Percentiles rank a stretch among this genome's conserved stretches.
These are phyloP conservation scores for Ophiocordyceps robertsii DNA, from an alignment of 2,329 filamentous ascomycete genomes.

Conservation along the genomic window DNA sequence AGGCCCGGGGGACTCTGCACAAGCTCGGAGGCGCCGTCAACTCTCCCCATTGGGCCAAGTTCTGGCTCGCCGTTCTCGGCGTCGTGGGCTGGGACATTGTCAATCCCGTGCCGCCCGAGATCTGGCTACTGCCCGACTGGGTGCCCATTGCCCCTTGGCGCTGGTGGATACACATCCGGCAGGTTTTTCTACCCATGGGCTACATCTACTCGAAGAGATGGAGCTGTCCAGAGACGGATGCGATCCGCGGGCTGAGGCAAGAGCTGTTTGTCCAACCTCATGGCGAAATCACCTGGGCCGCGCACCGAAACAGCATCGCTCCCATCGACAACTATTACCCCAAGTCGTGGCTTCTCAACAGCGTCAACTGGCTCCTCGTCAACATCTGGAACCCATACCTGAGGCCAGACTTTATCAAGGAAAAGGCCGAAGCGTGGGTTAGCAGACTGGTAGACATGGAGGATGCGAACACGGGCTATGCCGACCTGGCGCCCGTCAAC, in stretches of 20 bases:
- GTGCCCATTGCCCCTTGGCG: conserved; percentile 79
- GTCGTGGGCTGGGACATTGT: conserved; percentile 83
- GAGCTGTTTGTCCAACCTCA: conserved; percentile 76
- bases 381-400: conserved; percentile 72
- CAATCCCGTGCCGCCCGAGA: conserved; percentile 83
- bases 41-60: conserved; percentile 92
- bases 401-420: conserved; percentile 49
- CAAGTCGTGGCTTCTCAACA: conserved; percentile 72
- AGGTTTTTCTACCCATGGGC: conserved; percentile 87
- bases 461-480: conserved; percentile 82
- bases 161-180: conserved; percentile 98
- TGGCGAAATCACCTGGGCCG: conserved; percentile 62
- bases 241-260: conserved; percentile 59
- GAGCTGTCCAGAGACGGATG: conserved; percentile 59
- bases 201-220: conserved; percentile 79
- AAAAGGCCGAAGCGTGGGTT: conserved; percentile 65
- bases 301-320: conserved; percentile 71
- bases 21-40: conserved; percentile 73
- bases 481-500: conserved; percentile 79
- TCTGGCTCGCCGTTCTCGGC: conserved; percentile 79
- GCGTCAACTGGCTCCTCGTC: conserved; percentile 64
- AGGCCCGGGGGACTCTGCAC: conserved; percentile 70
- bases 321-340: conserved; percentile 81
- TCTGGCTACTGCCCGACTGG: conserved; percentile 91
- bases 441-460: conserved; percentile 81